Base-by-base conservation (phyloP, 345 rosid genomes). In the Arabis hirsuta region DNA sequence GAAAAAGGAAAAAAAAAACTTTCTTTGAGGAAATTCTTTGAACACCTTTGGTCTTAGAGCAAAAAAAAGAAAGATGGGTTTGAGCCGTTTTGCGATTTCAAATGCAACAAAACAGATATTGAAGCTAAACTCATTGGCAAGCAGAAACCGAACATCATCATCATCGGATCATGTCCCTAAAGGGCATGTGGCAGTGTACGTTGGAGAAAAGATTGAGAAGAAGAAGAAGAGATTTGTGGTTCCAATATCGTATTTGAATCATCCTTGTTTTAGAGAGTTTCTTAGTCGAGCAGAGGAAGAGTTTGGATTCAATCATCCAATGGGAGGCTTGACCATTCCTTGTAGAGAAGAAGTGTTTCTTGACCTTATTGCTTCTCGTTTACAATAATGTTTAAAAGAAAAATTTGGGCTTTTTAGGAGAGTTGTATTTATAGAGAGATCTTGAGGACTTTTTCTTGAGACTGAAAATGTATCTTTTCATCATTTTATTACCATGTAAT, bases 241-340 rank as follows among this genome's bases (percentile, higher is more conserved):
- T 50, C 83, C 82, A 19, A 62, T 83, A 1, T 71, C 86, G 22
- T 80, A 46, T 65, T 53, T 83, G 76, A 82, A 83, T 57, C 80
- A 83, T 6, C 83, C 85, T 64, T 80, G 69, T 0, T 81, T 83
- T n/a, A 65, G 50, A 67, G 77, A 73, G 61, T 76, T 83, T 55
- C 80, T 85, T n/a, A 73, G 77, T 19, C 31, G 60, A 55, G 83
- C 82, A 24, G 83, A 85, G 64, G 85, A 85, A 54, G 87, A 85
- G 80, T 81, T 81, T 38, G 85, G 83, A 38, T 85, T 78, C 61
- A 29, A 80, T 59, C 85, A 83, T 62, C 85, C 83, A 12, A 74
- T 66, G 86, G 84, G 88, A 12, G 81, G 83, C 22, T 67, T 85
- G 52, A 85, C 83, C 2, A 73, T 83, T 46, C 85, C 85, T 8